Evolutionary conservation across 192 early-diverging fungal genomes (phyloP).

Genomic region (Pilobolus umbonatus): DNA sequence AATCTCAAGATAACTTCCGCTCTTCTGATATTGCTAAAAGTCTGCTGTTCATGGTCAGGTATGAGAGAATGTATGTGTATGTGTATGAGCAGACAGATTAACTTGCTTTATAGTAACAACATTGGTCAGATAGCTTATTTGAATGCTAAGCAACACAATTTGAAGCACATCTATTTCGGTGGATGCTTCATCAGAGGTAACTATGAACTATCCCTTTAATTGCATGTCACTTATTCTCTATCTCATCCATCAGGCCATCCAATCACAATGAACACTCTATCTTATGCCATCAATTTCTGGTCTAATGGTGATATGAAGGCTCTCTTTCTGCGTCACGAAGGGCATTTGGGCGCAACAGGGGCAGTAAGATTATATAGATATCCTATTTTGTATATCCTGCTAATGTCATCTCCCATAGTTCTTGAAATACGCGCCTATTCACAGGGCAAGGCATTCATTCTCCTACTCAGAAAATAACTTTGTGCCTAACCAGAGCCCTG

Average conservation of each 20-base stretch:
- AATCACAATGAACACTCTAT: slow-evolving; percentile 95
- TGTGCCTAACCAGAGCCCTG: slow-evolving; percentile 29
- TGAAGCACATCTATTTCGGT: slow-evolving; percentile 91
- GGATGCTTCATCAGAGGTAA: slow-evolving; percentile 94
- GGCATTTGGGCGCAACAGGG: slow-evolving; percentile 91
- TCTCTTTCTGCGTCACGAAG: slow-evolving; percentile 94
- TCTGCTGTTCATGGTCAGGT: slow-evolving; percentile 91
- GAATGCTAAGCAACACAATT: slow-evolving; percentile 89
- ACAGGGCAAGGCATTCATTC: slow-evolving; percentile 33
- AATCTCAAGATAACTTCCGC: slow-evolving; percentile 54
- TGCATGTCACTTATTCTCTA: background rate
- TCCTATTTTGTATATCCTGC: background rate
- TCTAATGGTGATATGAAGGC: slow-evolving; percentile 92
- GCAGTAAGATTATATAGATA: slow-evolving; percentile 42
- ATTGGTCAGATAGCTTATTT: slow-evolving; percentile 98
- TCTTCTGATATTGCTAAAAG: slow-evolving; percentile 84
- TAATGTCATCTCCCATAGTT: slow-evolving; percentile 32
- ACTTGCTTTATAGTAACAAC: slow-evolving; percentile 69
- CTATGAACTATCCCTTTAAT: background rate
- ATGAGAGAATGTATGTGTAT: slow-evolving; percentile 5
- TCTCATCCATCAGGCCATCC: slow-evolving; percentile 63
- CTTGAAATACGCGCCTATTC: slow-evolving; percentile 44
- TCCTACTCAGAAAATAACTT: slow-evolving; percentile 85
- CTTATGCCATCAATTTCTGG: slow-evolving; percentile 97
- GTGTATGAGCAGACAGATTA: background rate